Base-by-base conservation (phyloP, 345 rosid genomes). In the Moricandia arvensis region DNA sequence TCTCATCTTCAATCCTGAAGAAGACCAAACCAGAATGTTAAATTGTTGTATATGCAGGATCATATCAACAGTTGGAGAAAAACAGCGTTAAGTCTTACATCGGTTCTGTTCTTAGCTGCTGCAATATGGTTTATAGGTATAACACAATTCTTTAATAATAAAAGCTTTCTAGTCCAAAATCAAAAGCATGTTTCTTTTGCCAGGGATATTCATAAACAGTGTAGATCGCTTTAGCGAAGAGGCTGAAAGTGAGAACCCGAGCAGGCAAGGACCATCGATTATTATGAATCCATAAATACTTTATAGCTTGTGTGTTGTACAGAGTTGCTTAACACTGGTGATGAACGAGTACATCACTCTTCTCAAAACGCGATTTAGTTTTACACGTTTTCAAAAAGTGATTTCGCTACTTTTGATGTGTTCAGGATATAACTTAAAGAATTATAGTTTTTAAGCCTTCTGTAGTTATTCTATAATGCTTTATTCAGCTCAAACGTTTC, bases 91-190 rank as follows among this genome's bases (percentile, higher is more conserved):
- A 80, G 84, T 61, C 81, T 94, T 72, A 89, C 99, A 29, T 78
- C 89, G 35, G 12, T 95, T 66, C 72, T 92, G 81, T 92, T 92
- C 77, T 83, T 81, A 55, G 90, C 97, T 37, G 90, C 99, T 70
- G 83, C 75, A 35, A 78, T 88, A 76, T 95, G 99, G 99, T 89
- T 87, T 83, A 81, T 82, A 84, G 99, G 97, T 90, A 82, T 60
- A 26, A 21, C 21, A 59, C 31, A 37, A 2, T 41, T 51, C 65
- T 26, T 59, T 30, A 5, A 70, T 29, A 35, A 63, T 2, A 59
- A 31, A 53, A 41, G 1, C 58, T 38, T 53, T 62, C 63, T 55
- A 2, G 33, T 55, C 15, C 37, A 58, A 7, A 27, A 66, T 66
- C 17, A 74, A 66, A n/a, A 66, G 13, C 35, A 5, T 5, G 51